Evolutionary conservation across 352 stramenopile genomes (phyloP), one percentile per base, ranked within the genome.

Genomic region (Pythium rishiriense): DNA sequence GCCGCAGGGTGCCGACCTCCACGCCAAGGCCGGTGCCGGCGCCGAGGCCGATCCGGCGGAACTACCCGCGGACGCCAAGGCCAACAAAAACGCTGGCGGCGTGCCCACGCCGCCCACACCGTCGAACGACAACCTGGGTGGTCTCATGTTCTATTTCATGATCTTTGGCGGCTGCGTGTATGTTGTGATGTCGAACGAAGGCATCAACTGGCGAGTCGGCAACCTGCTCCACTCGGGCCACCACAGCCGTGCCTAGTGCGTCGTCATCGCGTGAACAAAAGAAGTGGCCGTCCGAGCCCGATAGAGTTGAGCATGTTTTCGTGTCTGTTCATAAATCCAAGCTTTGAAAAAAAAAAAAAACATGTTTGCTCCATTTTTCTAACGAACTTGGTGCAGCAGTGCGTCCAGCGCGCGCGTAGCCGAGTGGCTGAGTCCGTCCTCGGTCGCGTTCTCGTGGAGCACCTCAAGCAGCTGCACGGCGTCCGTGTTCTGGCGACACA

Each of bases 371-470:
- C 19, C 35, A 14, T 47, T 25, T 28, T 4, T 9, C 2, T 71
- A 71, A 15, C 52, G 48, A 26, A 91, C 62, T 58, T 86, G 75
- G 28, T 82, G 47, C 4, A 88, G 55, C 51, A 91, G 56, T n/a
- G 68, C 57, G 17, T 60, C 58, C 3, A 90, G 67, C 24, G 81
- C 77, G 24, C 71, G 77, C 69, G 81, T 82, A 21, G 82, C 82
- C 42, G 72, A 85, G 15, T 61, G 57, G 62, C 79, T 84, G 37
- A 91, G 73, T 11, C 74, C 69, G n/a, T 87, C 80, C 1, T 73
- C 75, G 17, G 81, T 67, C 28, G 73, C 73, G 5, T 55, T 56
- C 37, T 72, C 70, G 29, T 87, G 62, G 42, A 92, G 58, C 28
- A 65, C 63, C 57, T 78, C 51, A 29, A 92, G 69, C 37, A 66